Evolutionary conservation across 306 rosid species (phyloP).

Genomic region (Casuarina equisetifolia): DNA sequence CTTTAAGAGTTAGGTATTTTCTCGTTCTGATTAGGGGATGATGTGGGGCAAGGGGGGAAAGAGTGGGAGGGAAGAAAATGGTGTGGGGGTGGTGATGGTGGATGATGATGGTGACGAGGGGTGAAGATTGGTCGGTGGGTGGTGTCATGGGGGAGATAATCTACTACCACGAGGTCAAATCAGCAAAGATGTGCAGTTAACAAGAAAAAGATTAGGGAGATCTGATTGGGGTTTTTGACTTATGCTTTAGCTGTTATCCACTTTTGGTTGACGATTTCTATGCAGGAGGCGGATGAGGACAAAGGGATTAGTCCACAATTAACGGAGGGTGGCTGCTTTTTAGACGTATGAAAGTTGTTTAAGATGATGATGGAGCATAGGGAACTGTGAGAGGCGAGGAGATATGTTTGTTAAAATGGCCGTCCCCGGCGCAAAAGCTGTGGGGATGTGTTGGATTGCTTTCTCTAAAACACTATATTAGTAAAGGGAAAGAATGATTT

Average conservation of each 20-base stretch:
- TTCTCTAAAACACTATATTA: no score
- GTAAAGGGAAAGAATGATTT: background rate
- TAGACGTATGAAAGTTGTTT: background rate
- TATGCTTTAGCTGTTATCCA: conserved; percentile 63
- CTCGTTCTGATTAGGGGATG: conserved; percentile 26
- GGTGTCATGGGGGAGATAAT: background rate
- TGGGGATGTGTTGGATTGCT: background rate
- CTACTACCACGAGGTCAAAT: background rate
- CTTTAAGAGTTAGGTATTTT: conserved; percentile 73
- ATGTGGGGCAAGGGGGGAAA: background rate
- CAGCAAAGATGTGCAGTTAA: conserved; percentile 16
- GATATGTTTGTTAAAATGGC: background rate
- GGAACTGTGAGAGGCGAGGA: background rate
- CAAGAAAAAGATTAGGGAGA: conserved; percentile 24
- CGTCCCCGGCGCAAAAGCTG: background rate
- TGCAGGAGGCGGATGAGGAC: conserved; percentile 23
- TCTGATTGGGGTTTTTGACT: conserved; percentile 16
- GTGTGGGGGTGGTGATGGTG: conserved; percentile 4
- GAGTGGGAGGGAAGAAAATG: background rate
- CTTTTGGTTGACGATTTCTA: conserved; percentile 27
- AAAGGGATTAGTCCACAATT: conserved; percentile 51
- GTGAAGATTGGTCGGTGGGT: conserved; percentile 18
- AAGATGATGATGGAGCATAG: background rate
- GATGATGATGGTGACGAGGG: conserved; percentile 7
- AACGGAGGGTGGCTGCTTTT: conserved; percentile 40